These are phyloP conservation scores for Vitis riparia DNA, from an alignment of 164 flowering plant genomes.

Conservation along the genomic window DNA sequence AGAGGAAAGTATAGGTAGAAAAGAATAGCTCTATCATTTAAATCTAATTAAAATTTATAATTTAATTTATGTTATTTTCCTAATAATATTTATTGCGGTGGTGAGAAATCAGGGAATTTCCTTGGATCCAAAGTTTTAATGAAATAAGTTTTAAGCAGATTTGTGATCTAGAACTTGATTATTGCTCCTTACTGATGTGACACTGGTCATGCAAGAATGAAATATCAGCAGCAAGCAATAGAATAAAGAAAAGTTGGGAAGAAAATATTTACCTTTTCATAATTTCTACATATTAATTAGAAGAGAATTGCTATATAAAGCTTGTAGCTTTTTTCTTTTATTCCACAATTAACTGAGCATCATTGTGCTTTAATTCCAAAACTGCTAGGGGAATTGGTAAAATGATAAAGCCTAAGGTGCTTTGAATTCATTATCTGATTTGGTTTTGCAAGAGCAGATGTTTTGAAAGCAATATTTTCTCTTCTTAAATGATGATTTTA, in stretches of 20 bases:
- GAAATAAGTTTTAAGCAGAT: too few species aligned
- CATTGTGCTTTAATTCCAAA: neutral
- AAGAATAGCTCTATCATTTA: neutral
- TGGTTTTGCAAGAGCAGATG: neutral
- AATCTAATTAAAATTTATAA: neutral
- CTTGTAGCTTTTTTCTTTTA: neutral
- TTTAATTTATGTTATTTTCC: neutral
- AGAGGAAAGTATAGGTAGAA: constrained; percentile 42
- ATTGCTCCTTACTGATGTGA: too few species aligned
- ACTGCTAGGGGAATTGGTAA: neutral
- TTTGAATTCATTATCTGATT: neutral
- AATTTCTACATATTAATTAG: neutral
- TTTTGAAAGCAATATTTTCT: neutral
- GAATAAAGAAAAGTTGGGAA: too few species aligned
- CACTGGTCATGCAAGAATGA: too few species aligned
- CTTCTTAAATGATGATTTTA: neutral
- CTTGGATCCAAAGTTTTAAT: too few species aligned
- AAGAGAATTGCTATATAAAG: neutral
- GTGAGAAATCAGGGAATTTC: too few species aligned
- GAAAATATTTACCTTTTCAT: neutral
- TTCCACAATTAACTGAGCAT: neutral
- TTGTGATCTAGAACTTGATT: too few species aligned
- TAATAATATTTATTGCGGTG: neutral
- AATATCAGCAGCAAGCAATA: too few species aligned
- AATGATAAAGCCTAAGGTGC: neutral